Evolutionary conservation across 2,329 filamentous ascomycete species (phyloP).

Genomic region (Alternaria rosae): DNA sequence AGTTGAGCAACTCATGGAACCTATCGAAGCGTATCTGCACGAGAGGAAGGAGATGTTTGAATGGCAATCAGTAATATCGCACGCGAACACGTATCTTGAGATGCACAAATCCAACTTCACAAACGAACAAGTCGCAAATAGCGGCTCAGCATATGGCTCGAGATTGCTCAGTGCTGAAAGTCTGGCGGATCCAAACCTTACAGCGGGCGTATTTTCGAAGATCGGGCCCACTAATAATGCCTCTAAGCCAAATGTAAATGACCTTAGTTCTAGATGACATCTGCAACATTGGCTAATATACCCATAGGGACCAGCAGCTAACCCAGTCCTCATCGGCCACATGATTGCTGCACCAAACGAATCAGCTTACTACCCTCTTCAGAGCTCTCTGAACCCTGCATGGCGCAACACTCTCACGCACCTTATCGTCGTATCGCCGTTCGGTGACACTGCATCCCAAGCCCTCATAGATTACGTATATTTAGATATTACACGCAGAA

Average conservation of each 20-base stretch:
- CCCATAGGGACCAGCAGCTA: slow-evolving; percentile 17
- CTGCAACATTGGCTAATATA: background rate
- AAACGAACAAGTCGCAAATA: slow-evolving; percentile 34
- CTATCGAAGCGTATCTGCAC: slow-evolving; percentile 24
- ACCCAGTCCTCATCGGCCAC: slow-evolving; percentile 32
- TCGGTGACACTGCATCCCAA: slow-evolving; percentile 18
- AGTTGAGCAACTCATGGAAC: slow-evolving; percentile 24
- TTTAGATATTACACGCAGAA: slow-evolving; percentile 24
- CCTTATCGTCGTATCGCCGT: slow-evolving; percentile 25
- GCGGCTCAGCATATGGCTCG: slow-evolving; percentile 30
- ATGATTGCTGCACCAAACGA: slow-evolving; percentile 26
- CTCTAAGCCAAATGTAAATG: slow-evolving; percentile 20
- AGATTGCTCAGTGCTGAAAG: slow-evolving; percentile 29
- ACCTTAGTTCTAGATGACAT: background rate
- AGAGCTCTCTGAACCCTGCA: slow-evolving; percentile 29
- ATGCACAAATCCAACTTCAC: background rate
- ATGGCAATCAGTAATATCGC: slow-evolving; percentile 19
- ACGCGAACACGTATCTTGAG: slow-evolving; percentile 23
- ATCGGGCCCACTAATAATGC: slow-evolving; percentile 26
- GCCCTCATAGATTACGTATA: slow-evolving; percentile 23
- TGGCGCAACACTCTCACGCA: slow-evolving; percentile 36
- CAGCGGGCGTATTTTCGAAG: slow-evolving; percentile 19
- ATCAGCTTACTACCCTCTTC: slow-evolving; percentile 24
- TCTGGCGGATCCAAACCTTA: slow-evolving; percentile 21
- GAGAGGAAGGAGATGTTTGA: slow-evolving; percentile 13